These are phyloP conservation scores for Staphylotrichum tortipilum DNA, from an alignment of 495 filamentous ascomycete genomes.

Conservation along the genomic window DNA sequence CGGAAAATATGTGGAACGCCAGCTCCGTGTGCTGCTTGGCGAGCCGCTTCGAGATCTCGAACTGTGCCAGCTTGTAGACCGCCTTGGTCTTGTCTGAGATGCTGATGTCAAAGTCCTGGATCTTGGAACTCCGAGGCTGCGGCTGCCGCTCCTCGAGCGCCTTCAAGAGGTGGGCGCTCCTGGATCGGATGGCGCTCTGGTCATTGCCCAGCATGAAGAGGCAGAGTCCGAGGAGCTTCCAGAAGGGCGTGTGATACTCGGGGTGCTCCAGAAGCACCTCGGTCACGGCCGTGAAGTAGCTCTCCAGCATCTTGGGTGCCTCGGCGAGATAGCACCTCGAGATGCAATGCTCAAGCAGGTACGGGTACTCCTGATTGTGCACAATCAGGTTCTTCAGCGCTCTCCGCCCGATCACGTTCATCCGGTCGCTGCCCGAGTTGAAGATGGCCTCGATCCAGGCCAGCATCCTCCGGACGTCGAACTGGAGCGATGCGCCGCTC, in stretches of 20 bases:
- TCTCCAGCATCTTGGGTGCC: constrained; percentile 74
- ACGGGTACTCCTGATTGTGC: constrained; percentile 78
- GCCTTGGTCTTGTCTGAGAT: constrained; percentile 97
- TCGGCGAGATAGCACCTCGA: constrained; percentile 76
- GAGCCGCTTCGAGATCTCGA: constrained; percentile 87
- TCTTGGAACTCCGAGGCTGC: constrained; percentile 62
- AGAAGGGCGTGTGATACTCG: constrained; percentile 76
- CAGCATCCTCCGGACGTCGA: constrained; percentile 86
- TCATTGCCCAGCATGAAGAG: constrained; percentile 88
- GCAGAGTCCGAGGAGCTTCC: constrained; percentile 79
- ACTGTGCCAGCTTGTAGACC: constrained; percentile 94
- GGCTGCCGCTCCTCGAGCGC: constrained; percentile 76
- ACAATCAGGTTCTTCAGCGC: constrained; percentile 86
- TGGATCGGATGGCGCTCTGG: constrained; percentile 76
- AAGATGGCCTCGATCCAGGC: constrained; percentile 94
- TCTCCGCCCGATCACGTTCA: constrained; percentile 81
- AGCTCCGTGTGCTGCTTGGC: constrained; percentile 79
- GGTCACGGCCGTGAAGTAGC: constrained; percentile 89
- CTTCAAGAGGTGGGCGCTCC: constrained; percentile 76
- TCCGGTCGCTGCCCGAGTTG: constrained; percentile 75
- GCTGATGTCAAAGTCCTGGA: constrained; percentile 96
- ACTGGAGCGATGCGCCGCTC: constrained; percentile 71
- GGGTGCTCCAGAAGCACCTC: constrained; percentile 73
- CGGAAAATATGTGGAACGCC: constrained; percentile 89
- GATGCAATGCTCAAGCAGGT: constrained; percentile 77